A percentile compares a stretch with the other conserved stretches of the same genome.
Conservation (phyloP, 1,284 basidiomycete genomes). For the Thelephora terrestris region DNA sequence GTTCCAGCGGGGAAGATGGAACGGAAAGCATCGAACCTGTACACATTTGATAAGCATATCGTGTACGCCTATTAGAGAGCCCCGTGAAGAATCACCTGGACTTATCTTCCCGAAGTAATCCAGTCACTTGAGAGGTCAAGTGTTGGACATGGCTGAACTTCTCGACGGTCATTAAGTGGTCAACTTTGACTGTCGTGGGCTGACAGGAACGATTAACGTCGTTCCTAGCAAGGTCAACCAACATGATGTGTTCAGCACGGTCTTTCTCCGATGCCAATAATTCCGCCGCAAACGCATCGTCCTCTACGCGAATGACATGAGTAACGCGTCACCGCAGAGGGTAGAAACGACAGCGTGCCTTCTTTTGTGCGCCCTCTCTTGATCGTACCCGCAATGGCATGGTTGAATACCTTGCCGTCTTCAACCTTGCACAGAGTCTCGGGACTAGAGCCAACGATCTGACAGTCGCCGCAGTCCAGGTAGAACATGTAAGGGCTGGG, state of each 20-base stretch:
- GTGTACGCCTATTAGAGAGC: background rate
- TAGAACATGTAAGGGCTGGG: constrained; percentile 99
- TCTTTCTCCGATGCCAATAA: constrained; percentile 87
- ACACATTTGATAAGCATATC: background rate
- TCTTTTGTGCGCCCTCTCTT: constrained; percentile 77
- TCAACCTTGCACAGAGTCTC: constrained; percentile 98
- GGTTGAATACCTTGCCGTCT: constrained; percentile 88
- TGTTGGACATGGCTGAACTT: constrained; percentile 99
- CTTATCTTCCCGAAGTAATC: constrained; percentile 73
- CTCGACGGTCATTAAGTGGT: constrained; percentile 89
- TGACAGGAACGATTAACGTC: constrained; percentile 98
- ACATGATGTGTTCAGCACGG: constrained; percentile 97
- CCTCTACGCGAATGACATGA: constrained; percentile 50
- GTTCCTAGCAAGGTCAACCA: constrained; percentile 97
- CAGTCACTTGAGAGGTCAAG: constrained; percentile 92
- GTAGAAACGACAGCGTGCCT: constrained; percentile 40
- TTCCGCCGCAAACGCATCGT: constrained; percentile 65
- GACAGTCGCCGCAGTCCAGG: constrained; percentile 85
- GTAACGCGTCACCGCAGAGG: background rate
- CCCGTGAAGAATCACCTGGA: constrained; percentile 48
- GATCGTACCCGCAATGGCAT: constrained; percentile 96
- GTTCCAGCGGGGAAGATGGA: constrained; percentile 99
- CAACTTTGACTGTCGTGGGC: constrained; percentile 92
- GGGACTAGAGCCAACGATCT: constrained; percentile 94
- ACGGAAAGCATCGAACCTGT: constrained; percentile 94